A percentile compares a stretch with the other conserved stretches of the same genome.
These are phyloP conservation scores for Papiliotrema fonsecae DNA, from an alignment of 1,284 basidiomycete species.

Conservation along the genomic window DNA sequence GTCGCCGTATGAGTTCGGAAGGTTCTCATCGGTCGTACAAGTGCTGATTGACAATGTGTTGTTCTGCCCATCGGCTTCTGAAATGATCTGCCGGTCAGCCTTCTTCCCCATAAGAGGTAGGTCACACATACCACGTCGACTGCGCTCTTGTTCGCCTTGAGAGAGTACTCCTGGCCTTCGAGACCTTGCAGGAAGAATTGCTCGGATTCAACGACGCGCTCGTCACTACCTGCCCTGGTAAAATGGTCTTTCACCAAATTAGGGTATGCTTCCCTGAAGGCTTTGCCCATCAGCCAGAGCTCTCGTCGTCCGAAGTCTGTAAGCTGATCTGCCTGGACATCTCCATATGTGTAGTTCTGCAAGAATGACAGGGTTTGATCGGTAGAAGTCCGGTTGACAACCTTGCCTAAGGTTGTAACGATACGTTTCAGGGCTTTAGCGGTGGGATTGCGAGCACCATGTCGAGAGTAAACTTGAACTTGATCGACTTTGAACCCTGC, in stretches of 20 bases:
- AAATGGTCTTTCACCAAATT: not conserved
- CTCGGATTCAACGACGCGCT: constrained; percentile 12
- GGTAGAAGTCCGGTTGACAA: constrained; percentile 5
- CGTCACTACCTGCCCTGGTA: constrained; percentile 1
- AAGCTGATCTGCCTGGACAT: constrained; percentile 6
- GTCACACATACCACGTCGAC: not conserved
- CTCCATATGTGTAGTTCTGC: constrained; percentile 4
- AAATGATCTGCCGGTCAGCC: constrained; percentile 4
- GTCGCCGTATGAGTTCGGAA: constrained; percentile 2
- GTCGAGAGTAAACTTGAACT: constrained; percentile 10
- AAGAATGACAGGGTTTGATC: constrained; percentile 2
- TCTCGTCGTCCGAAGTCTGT: constrained; percentile 11
- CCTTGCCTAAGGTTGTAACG: constrained; percentile 4
- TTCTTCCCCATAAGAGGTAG: not conserved
- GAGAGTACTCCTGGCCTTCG: not conserved
- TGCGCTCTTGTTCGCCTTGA: not conserved
- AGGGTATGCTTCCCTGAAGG: constrained; percentile 5
- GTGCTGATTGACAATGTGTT: constrained; percentile 8
- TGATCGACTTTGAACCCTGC: constrained; percentile 8
- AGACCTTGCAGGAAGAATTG: constrained; percentile 11
- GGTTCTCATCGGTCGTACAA: constrained; percentile 9
- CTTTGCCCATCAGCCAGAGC: constrained; percentile 4
- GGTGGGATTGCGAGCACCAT: constrained; percentile 14
- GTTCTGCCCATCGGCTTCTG: constrained; percentile 10
- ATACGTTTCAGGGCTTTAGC: constrained; percentile 8